Percentiles rank a stretch among this genome's conserved stretches.
These are phyloP conservation scores for Babesia bigemina DNA, from an alignment of 169 alveolate species.

Conservation along the genomic window DNA sequence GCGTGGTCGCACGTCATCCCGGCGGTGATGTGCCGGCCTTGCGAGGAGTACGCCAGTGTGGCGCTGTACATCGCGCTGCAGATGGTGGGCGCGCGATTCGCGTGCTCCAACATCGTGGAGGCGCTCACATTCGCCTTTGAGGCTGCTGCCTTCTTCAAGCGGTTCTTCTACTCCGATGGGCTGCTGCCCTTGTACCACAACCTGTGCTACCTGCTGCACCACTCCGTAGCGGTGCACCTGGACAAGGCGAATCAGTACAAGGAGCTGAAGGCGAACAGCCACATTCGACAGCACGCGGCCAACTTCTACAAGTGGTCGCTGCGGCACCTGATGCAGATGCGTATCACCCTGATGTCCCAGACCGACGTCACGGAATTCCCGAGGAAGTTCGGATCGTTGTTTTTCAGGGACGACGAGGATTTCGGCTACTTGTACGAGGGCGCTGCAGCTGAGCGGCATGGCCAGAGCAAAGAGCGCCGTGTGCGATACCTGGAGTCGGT, in stretches of 20 bases:
- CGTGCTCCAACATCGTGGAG: constrained; percentile 13
- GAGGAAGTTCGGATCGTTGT: constrained; percentile 11
- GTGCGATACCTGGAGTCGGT: constrained; percentile 13
- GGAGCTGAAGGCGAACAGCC: constrained; percentile 36
- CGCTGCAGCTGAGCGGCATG: background rate
- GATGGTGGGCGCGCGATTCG: constrained; percentile 33
- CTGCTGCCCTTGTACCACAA: constrained; percentile 45
- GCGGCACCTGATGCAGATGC: constrained; percentile 13
- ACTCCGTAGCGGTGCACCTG: constrained; percentile 47
- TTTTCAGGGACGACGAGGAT: constrained; percentile 49
- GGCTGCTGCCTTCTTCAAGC: constrained; percentile 30
- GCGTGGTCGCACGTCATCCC: constrained; percentile 44
- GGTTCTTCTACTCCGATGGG: background rate
- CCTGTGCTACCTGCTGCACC: constrained; percentile 31
- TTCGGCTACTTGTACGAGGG: background rate
- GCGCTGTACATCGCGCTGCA: constrained; percentile 47
- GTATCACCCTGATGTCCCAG: constrained; percentile 10
- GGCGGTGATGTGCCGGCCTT: constrained; percentile 6
- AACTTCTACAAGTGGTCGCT: constrained; percentile 62
- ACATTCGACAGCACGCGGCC: constrained; percentile 30
- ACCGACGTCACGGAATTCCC: background rate
- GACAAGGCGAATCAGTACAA: constrained; percentile 17
- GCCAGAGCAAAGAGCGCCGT: background rate
- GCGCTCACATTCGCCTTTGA: constrained; percentile 37
- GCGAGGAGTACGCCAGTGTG: constrained; percentile 34